Evolutionary conservation across 2,329 filamentous ascomycete genomes (phyloP).

Genomic region (Alternaria conjuncta): DNA sequence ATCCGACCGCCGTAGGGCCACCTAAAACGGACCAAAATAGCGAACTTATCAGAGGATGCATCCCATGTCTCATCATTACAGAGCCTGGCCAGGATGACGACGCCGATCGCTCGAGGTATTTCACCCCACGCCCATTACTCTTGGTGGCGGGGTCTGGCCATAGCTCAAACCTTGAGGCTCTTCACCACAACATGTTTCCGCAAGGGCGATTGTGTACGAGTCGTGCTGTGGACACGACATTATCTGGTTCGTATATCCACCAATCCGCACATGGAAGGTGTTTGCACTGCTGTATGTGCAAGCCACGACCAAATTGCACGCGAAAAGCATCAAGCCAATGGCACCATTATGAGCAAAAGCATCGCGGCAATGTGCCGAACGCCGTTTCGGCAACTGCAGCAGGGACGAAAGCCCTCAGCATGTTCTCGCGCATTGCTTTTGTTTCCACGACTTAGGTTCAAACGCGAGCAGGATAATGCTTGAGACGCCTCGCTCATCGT

Average conservation of each 20-base stretch:
- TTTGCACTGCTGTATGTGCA: constrained; percentile 1
- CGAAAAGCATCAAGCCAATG: not conserved
- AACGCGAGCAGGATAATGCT: constrained; percentile 14
- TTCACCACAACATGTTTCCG: constrained; percentile 17
- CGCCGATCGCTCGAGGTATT: constrained; percentile 11
- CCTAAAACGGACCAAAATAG: constrained; percentile 5
- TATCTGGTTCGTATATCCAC: not conserved
- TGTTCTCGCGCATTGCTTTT: constrained; percentile 37
- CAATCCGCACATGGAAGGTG: not conserved
- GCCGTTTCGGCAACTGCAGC: constrained; percentile 28
- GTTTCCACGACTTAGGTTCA: constrained; percentile 31
- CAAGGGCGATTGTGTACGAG: not conserved
- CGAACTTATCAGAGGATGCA: not conserved
- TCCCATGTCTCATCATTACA: constrained; percentile 18
- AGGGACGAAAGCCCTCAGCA: constrained; percentile 23
- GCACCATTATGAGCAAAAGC: constrained; percentile 2
- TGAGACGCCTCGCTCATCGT: constrained; percentile 34
- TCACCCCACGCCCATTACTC: constrained; percentile 34
- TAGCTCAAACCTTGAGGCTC: constrained; percentile 26
- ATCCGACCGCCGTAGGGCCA: constrained; percentile 10
- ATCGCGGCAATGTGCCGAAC: constrained; percentile 19
- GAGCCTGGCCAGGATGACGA: constrained; percentile 13
- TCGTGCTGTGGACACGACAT: constrained; percentile 1
- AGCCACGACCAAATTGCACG: not conserved
- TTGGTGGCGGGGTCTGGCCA: constrained; percentile 26